A percentile compares a stretch with the other conserved stretches of the same genome.
Conservation (phyloP, 139 green algal species). For the Auxenochlorella protothecoides region DNA sequence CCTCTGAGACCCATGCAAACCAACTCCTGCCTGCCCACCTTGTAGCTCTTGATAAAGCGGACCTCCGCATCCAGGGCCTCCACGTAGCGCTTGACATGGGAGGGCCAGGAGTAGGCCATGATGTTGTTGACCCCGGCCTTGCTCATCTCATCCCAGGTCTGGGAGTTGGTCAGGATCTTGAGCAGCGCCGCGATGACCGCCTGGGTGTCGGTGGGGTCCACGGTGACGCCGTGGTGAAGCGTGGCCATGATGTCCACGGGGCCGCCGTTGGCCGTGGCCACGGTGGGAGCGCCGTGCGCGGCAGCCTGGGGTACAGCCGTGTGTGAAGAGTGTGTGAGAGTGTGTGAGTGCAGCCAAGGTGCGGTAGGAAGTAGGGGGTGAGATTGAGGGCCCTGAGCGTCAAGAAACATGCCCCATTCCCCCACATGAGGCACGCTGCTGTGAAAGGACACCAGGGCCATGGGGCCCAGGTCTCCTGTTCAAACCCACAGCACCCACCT, state of each 20-base stretch:
- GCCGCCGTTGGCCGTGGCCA: conserved; percentile 83
- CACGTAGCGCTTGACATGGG: conserved; percentile 73
- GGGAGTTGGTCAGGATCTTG: conserved; percentile 59
- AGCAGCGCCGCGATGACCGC: conserved; percentile 64
- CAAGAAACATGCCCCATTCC: too few relatives aligned
- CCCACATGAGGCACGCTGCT: too few relatives aligned
- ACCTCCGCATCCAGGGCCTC: conserved; percentile 47
- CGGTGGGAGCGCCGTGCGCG: conserved; percentile 85
- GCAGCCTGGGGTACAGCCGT: conserved; percentile 45
- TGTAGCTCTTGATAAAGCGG: conserved; percentile 14
- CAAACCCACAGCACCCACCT: conserved; percentile 18
- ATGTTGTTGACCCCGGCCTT: conserved; percentile 62
- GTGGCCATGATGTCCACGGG: conserved; percentile 29
- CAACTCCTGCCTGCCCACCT: conserved; percentile 1
- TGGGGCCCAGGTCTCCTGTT: too few relatives aligned
- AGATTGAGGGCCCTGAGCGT: too few relatives aligned
- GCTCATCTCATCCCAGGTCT: conserved; percentile 64
- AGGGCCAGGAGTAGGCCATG: conserved; percentile 79
- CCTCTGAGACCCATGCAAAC: neutral
- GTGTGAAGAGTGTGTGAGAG: neutral
- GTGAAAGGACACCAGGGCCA: too few relatives aligned
- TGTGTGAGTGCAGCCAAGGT: neutral
- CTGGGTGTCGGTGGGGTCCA: conserved; percentile 72
- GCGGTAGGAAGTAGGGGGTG: too few relatives aligned
- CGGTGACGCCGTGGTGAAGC: conserved; percentile 75